Conservation (phyloP, 2,329 filamentous ascomycete species). For the Triangularia verruculosa region DNA sequence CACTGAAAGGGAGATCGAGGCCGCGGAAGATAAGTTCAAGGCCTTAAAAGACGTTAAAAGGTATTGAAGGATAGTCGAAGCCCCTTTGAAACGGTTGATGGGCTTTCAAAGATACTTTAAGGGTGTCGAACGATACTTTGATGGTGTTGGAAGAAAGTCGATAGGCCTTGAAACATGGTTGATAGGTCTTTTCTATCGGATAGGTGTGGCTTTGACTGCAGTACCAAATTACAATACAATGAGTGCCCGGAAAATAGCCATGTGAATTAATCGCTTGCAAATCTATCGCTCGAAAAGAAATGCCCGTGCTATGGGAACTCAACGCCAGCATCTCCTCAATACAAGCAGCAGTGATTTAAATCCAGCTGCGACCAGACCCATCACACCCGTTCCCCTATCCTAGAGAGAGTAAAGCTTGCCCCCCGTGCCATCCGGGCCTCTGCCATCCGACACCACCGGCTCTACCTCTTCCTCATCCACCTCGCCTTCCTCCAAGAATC, state of each 20-base stretch:
- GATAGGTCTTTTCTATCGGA: too few relatives aligned
- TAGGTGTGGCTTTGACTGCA: too few relatives aligned
- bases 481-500: slow-evolving; percentile 35
- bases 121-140: too few relatives aligned
- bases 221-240: too few relatives aligned
- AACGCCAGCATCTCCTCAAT: background rate
- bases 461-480: background rate
- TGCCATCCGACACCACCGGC: background rate
- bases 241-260: background rate
- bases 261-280: background rate
- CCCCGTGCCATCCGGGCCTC: background rate
- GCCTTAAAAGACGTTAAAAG: too few relatives aligned
- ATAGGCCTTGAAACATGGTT: too few relatives aligned
- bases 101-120: too few relatives aligned
- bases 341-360: background rate
- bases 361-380: background rate
- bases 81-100: too few relatives aligned
- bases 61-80: too few relatives aligned
- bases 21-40: too few relatives aligned
- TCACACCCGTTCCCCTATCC: background rate
- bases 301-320: background rate
- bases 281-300: background rate
- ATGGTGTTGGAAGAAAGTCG: too few relatives aligned
- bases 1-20: too few relatives aligned
- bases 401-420: background rate